Evolutionary conservation across 495 filamentous ascomycete species (phyloP), one percentile per base, ranked within the genome.

Genomic region (Penicillium mononematosum): DNA sequence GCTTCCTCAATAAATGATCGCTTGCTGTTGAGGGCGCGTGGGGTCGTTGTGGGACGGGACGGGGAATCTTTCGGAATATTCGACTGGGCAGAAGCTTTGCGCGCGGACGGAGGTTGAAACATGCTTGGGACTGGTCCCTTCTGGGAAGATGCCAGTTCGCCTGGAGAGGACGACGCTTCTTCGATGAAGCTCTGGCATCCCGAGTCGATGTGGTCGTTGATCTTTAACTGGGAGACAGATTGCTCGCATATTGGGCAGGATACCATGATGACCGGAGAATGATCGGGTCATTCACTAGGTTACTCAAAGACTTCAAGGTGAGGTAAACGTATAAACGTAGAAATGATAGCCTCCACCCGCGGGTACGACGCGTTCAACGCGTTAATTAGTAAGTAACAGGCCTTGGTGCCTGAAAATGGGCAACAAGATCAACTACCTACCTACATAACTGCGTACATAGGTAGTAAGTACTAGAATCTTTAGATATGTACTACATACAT

Each of bases 131-230:
- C 84, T 0, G 78, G 63, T 16, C 72, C 70, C 61, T 81, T 73
- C 57, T 83, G 83, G 3, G 76, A 70, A 24, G 74, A 71, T 17
- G 75, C 69, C 34, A 68, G 61, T 32, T 80, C 76, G 39, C 56
- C 58, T 61, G 72, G 48, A 61, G 71, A 70, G 62, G 74, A 63
- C 47, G 71, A 62, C 31, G 72, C 63, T 54, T 72, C 60, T 72
- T 81, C 70, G 45, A 88, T 65, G 62, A 84, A 85, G 17, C 69
- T 75, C 62, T 85, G 71, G 72, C 94, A 98, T 62, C 83, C 82
- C 16, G 89, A 91, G 70, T 98, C 94, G 61, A 98, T 85, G 68
- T 98, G 94, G 48, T 81, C 78, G 70, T 98, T 98, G 75, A 98
- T 98, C 56, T 88, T 83, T 52, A 75, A 62, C 51, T 88, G 76